Percentiles rank a stretch among this genome's conserved stretches.
phyloP scores from a whole-genome alignment of 805 yeast genomes.

The Lipomyces sp. region DNA sequence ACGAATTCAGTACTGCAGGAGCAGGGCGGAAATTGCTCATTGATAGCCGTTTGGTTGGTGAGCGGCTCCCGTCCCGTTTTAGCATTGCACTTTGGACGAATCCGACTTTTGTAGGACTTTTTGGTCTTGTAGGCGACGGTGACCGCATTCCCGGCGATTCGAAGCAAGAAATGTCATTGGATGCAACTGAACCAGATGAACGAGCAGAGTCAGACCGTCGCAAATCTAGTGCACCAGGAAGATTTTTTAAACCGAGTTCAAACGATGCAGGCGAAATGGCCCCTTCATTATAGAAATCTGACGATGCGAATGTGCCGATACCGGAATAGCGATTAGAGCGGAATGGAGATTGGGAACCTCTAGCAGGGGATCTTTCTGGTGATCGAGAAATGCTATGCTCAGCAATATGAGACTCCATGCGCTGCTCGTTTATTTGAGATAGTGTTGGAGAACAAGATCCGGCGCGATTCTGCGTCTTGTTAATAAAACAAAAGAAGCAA shows the following conservation, averaged over 20 bases:
- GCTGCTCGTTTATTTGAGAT: slow-evolving; percentile 7
- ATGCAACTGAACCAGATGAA: slow-evolving; percentile 16
- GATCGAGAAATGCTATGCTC: slow-evolving; percentile 11
- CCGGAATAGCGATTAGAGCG: slow-evolving; percentile 31
- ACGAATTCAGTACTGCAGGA: slow-evolving; percentile 22
- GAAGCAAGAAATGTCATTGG: neutral
- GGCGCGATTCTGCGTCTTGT: slow-evolving; percentile 2
- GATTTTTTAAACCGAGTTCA: slow-evolving; percentile 11
- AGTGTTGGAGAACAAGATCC: slow-evolving; percentile 12
- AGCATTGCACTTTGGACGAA: slow-evolving; percentile 35
- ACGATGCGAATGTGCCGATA: slow-evolving; percentile 33
- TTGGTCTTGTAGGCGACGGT: slow-evolving; percentile 23
- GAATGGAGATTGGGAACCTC: slow-evolving; percentile 23
- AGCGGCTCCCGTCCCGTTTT: slow-evolving; percentile 19
- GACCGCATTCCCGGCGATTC: slow-evolving; percentile 17
- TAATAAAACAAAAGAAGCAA: neutral
- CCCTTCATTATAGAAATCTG: slow-evolving; percentile 27
- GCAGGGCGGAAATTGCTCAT: slow-evolving; percentile 32
- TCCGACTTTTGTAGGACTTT: slow-evolving; percentile 27
- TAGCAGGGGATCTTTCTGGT: slow-evolving; percentile 19
- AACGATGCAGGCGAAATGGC: slow-evolving; percentile 28
- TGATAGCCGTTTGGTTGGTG: slow-evolving; percentile 26
- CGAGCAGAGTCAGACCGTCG: slow-evolving; percentile 17
- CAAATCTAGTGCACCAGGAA: slow-evolving; percentile 4
- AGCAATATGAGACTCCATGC: neutral